Evolutionary conservation across 176 grass and related monocot species (phyloP).

Genomic region (Carex scoparia): DNA sequence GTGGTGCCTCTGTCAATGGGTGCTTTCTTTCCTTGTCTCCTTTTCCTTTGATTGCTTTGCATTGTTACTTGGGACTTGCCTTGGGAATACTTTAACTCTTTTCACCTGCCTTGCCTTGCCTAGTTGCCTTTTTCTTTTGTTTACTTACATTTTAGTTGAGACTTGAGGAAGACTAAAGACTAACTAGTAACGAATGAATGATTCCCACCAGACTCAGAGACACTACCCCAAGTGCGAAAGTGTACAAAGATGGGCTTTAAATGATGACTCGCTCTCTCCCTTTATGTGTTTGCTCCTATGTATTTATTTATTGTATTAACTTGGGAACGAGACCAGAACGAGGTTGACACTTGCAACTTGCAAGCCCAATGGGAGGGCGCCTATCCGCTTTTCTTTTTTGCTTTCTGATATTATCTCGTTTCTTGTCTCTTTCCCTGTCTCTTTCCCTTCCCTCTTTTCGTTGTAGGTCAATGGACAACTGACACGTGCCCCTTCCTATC

Average conservation of each 20-base stretch:
- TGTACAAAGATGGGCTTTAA: background rate
- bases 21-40: constrained; percentile 6
- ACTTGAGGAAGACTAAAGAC: background rate
- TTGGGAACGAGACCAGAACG: background rate
- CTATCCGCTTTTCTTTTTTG: background rate
- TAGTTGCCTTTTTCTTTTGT: constrained; percentile 29
- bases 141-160: background rate
- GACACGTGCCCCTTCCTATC: background rate
- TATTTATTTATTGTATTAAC: background rate
- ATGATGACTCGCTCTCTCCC: background rate
- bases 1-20: background rate
- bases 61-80: background rate
- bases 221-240: too few species aligned
- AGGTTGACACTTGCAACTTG: background rate
- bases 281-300: constrained; percentile 16
- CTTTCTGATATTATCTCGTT: background rate
- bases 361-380: background rate
- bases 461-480: background rate
- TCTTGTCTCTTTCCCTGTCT: background rate
- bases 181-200: background rate
- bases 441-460: background rate
- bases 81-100: constrained; percentile 37
- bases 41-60: constrained; percentile 19
- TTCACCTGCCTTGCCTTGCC: constrained; percentile 43
- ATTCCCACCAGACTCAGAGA: background rate